phyloP scores from a whole-genome alignment of 768 basidiomycete genomes.

The Leucocoprinus leucothites region DNA sequence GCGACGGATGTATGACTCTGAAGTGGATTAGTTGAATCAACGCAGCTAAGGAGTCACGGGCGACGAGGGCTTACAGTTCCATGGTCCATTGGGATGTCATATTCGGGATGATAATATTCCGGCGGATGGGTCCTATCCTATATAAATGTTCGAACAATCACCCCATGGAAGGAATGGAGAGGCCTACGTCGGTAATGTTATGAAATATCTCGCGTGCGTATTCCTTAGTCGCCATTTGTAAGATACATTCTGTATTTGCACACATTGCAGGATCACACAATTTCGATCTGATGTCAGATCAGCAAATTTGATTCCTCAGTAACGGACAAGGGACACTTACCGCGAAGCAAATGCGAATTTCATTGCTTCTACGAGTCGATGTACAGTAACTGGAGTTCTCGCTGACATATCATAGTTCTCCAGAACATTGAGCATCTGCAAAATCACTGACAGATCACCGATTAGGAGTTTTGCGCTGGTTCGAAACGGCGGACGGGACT shows the following conservation, averaged over 20 bases:
- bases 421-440: slow-evolving; percentile 89
- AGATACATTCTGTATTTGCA: slow-evolving; percentile 53
- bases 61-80: slow-evolving; percentile 63
- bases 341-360: slow-evolving; percentile 69
- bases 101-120: slow-evolving; percentile 82
- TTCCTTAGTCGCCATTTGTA: slow-evolving; percentile 62
- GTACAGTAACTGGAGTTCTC: slow-evolving; percentile 61
- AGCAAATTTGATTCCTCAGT: not conserved
- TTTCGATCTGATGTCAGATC: slow-evolving; percentile 60
- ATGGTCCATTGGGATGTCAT: slow-evolving; percentile 76
- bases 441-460: slow-evolving; percentile 44
- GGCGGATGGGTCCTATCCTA: slow-evolving; percentile 81
- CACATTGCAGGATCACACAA: slow-evolving; percentile 76
- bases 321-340: slow-evolving; percentile 21
- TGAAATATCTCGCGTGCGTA: slow-evolving; percentile 58
- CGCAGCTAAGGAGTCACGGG: not conserved
- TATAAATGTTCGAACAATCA: not conserved
- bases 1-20: slow-evolving; percentile 66
- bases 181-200: slow-evolving; percentile 83
- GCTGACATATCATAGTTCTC: slow-evolving; percentile 66
- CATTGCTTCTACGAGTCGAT: slow-evolving; percentile 79
- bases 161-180: not conserved
- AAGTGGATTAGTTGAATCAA: not conserved
- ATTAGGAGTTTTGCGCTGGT: not conserved
- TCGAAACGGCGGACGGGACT: slow-evolving; percentile 4